A percentile compares a stretch with the other conserved stretches of the same genome.
Evolutionary conservation across 1,284 basidiomycete species (phyloP).

Genomic region (Trichosporon coremiiforme): DNA sequence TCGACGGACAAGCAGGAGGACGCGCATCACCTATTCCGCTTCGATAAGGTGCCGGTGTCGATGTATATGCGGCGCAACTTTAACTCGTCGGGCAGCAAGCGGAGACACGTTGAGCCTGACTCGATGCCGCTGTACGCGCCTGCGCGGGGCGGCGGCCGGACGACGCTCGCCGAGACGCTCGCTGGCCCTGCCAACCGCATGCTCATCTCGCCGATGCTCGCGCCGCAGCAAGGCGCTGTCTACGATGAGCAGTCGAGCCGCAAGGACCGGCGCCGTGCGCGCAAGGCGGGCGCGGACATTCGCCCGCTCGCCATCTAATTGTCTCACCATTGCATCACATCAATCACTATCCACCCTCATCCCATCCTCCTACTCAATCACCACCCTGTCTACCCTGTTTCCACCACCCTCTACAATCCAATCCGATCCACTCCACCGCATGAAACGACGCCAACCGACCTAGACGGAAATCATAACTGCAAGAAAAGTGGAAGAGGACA

Average conservation of each 20-base stretch:
- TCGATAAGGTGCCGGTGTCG: conserved; percentile 51
- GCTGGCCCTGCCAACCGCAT: conserved; percentile 29
- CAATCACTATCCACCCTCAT: not conserved
- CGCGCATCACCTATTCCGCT: conserved; percentile 46
- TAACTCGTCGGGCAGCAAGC: conserved; percentile 22
- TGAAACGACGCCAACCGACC: not conserved
- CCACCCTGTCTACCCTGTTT: too few relatives aligned
- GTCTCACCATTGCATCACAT: not conserved
- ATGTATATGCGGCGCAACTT: conserved; percentile 49
- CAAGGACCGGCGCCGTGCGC: conserved; percentile 28
- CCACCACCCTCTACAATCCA: not conserved
- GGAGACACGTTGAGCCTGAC: conserved; percentile 1
- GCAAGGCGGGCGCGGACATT: conserved; percentile 26
- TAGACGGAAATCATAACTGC: not conserved
- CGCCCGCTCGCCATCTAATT: conserved; percentile 29
- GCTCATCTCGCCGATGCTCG: conserved; percentile 32
- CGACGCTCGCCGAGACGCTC: conserved; percentile 28
- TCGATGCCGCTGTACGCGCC: not conserved
- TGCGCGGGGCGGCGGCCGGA: not conserved
- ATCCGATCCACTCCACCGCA: not conserved
- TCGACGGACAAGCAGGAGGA: conserved; percentile 28
- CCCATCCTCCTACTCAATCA: not conserved
- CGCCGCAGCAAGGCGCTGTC: conserved; percentile 20
- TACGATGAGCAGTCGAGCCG: conserved; percentile 30
- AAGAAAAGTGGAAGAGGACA: conserved; percentile 16